Evolutionary conservation across 257 asterid genomes (phyloP), one percentile per base, ranked within the genome.

Genomic region (Cordia subcordata): DNA sequence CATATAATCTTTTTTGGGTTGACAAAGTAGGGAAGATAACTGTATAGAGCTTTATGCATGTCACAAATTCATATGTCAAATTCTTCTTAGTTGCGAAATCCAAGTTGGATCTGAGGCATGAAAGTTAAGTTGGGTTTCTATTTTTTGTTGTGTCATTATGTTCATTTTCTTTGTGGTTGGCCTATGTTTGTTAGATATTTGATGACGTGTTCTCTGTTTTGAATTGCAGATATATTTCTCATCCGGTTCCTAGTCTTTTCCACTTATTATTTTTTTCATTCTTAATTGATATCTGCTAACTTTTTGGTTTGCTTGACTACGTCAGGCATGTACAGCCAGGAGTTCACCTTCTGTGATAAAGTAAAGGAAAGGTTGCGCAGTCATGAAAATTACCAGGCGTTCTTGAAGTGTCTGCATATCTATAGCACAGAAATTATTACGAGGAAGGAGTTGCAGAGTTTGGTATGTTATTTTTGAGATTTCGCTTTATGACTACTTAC

Each of bases 331-430:
- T 65, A 53, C 49, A 65, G 61, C 62, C 75, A 72, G 57, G 75
- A 50, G 53, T 63, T 54, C 58, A 44, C 78, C 40, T 71, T 76
- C 60, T 64, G 71, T 71, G 81, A 67, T 49, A 71, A 73, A 60
- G 81, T 76, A 20, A 72, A 76, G 75, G 78, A 71, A 54, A 63
- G 67, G 49, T 56, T 76, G 58, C 58, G 55, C 56, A 74, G 68
- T 50, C 55, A 74, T 16, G 67, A 58, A 53, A 61, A 64, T 64
- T 76, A 67, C 59, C 73, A 68, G 69, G 75, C 72, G 57, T 66
- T 76, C 72, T 57, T 71, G 55, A 75, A 76, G 56, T 76, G 78
- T 39, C 70, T 76, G 49, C 81, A 75, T 60, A 63, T 75, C 20
- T 76, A 54, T 64, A 62, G 61, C 37, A 72, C 75, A 53, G 75